Evolutionary conservation across 2,329 filamentous ascomycete genomes (phyloP), one percentile per base, ranked within the genome.

Genomic region (Pseudopithomyces chartarum): DNA sequence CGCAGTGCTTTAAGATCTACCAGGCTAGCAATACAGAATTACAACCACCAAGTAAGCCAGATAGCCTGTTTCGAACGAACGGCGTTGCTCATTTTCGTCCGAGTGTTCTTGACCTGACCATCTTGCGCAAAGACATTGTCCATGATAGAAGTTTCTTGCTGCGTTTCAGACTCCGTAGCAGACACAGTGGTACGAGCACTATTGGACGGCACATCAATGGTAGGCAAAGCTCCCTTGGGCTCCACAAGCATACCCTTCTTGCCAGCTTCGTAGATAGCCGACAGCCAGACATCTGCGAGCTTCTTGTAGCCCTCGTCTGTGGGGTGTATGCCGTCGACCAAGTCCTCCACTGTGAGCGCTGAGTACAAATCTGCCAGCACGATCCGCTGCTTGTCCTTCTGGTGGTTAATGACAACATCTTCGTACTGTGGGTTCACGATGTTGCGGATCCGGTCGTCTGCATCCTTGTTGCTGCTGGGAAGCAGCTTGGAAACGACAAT

Each of bases 381-480:
- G 20, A 56, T 56, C 12, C 54, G 54, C 22, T 52, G 42, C 20
- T 33, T 22, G 13, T 40, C 33, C 15, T 48, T 17, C n/a, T 50
- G 48, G 22, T 34, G 23, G 4, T 15, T 12, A 23, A 44, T 40
- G 12, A 53, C 54, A 6, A 56, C 29, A 19, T 11, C 23, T 13
- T 49, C 33, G 32, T 52, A 52, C 20, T 53, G 48, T 1, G 54
- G 54, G n/a, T 56, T 56, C 34, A 56, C 40, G 11, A 48, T 32
- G 2, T 34, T 22, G 3, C 33, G 32, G 22, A 48, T 51, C 10
- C 49, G 43, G 4, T 19, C 13, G 19, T 52, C 36, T 32, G 13
- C 39, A 20, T 15, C 26, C 10, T 23, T n/a, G 10, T 48, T 8
- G 4, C 26, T 26, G n/a, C 48, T 52, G n/a, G 12, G 1, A 11